These are phyloP conservation scores for Staphylotrichum longicolle DNA, from an alignment of 495 filamentous ascomycete genomes.

Conservation along the genomic window DNA sequence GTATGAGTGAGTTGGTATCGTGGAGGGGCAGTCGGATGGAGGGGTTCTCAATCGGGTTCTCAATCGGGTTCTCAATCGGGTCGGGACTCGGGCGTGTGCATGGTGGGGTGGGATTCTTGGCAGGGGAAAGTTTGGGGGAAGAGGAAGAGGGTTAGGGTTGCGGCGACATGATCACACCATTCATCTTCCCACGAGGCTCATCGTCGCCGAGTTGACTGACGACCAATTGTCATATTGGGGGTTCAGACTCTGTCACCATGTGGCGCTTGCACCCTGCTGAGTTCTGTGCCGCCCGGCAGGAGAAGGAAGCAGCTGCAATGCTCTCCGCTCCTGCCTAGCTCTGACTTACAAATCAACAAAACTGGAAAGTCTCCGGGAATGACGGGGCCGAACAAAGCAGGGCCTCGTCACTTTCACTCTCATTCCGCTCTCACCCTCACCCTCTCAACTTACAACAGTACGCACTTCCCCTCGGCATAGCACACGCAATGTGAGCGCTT, in stretches of 20 bases:
- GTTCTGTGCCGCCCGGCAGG: background rate
- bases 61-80: background rate
- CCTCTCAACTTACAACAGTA: too few species aligned
- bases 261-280: background rate
- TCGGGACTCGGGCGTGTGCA: background rate
- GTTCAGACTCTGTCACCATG: too few species aligned
- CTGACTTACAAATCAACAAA: slow-evolving; percentile 16
- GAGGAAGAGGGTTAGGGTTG: slow-evolving; percentile 10
- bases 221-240: background rate
- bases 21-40: slow-evolving; percentile 11
- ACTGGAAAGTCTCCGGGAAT: slow-evolving; percentile 8
- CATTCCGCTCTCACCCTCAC: too few species aligned
- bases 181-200: too few species aligned
- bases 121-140: slow-evolving; percentile 1
- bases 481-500: too few species aligned
- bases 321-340: background rate
- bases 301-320: background rate
- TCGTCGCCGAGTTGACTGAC: background rate
- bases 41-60: background rate
- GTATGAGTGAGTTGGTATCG: slow-evolving; percentile 2
- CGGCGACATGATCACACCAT: too few species aligned
- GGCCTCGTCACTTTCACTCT: too few species aligned
- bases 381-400: background rate
- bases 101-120: slow-evolving; percentile 10
- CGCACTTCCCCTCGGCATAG: too few species aligned